Base-by-base conservation (phyloP, 306 rosid species). In the Lupinus albus region DNA sequence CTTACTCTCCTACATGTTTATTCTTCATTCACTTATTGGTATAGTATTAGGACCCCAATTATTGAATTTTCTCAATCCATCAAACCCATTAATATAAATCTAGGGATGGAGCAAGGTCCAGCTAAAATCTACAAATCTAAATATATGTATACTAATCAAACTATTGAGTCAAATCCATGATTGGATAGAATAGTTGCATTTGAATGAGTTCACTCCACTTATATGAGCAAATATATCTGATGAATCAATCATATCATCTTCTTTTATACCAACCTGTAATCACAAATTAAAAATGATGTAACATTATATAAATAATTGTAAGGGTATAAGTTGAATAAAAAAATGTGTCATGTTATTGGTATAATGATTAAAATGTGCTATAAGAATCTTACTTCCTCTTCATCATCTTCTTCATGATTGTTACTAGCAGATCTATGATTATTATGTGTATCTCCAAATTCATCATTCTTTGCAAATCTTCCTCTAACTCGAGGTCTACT, bases 181-280 rank as follows among this genome's bases (percentile, higher is more conserved):
- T 46, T 88, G 99, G 74, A 86, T 86, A 59, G 92, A 86, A 73
- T 77, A 88, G 88, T 80, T 91, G 93, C 90, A 88, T 79, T 90
- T 86, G 89, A 94, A 94, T 64, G 99, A 90, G 87, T 94, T 94
- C 75, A 94, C 99, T n/a, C 99, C 99, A 86, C 95, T 91, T 67
- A 94, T 88, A 73, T 88, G 99, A 61, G 97, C 88, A 81, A 90
- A 90, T 42, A 94, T 90, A 66, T 90, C 99, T 33, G 99, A 88
- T 64, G 97, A 90, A 81, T 94, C 97, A 81, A 85, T 91, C 97
- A 94, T 81, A 36, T 87, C 93, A 46, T 88, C 97, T 77, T 94
- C 96, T 81, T 88, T 94, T 86, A 90, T 92, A 79, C 79, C 87
- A 61, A 85, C 89, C 97, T 94, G 93, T 17, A 64, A 8, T 68